Percentiles rank a stretch among this genome's conserved stretches.
Evolutionary conservation across 2,329 filamentous ascomycete species (phyloP).

Genomic region (Alternaria arbusti): DNA sequence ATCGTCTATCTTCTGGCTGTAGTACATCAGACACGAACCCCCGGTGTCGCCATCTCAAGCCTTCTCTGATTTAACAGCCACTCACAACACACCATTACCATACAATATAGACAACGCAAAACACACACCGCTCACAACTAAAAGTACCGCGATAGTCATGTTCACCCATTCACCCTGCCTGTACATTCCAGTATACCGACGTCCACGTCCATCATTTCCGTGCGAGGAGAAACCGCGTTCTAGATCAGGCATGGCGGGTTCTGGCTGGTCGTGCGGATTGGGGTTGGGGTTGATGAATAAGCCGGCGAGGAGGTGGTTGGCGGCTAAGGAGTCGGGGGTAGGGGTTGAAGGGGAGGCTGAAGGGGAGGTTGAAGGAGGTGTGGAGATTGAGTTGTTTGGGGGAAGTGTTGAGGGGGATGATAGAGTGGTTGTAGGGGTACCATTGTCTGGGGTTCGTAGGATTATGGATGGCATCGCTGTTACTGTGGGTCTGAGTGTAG

Average conservation of each 20-base stretch:
- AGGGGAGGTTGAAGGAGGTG: not conserved
- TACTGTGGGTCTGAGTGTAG: not conserved
- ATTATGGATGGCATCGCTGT: not conserved
- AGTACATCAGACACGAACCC: too few relatives aligned
- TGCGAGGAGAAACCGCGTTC: not conserved
- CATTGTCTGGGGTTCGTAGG: not conserved
- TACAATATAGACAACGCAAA: not conserved
- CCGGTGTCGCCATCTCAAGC: too few relatives aligned
- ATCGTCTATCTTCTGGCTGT: too few relatives aligned
- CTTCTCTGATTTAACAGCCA: too few relatives aligned
- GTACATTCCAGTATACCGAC: not conserved
- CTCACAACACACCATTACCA: not conserved
- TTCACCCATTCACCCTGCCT: not conserved
- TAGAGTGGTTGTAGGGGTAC: not conserved
- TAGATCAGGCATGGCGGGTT: not conserved
- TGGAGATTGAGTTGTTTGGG: not conserved
- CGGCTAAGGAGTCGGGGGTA: not conserved
- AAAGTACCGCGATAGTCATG: not conserved
- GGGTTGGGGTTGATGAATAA: not conserved
- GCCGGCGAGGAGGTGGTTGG: not conserved
- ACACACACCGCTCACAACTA: not conserved
- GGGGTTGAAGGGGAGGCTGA: not conserved
- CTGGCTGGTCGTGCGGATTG: not conserved
- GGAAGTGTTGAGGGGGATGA: not conserved
- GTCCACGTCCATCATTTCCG: not conserved